Percentiles rank a stretch among this genome's conserved stretches.
phyloP scores from a whole-genome alignment of 148 eudicot genomes.

The Polygonum maritimum region DNA sequence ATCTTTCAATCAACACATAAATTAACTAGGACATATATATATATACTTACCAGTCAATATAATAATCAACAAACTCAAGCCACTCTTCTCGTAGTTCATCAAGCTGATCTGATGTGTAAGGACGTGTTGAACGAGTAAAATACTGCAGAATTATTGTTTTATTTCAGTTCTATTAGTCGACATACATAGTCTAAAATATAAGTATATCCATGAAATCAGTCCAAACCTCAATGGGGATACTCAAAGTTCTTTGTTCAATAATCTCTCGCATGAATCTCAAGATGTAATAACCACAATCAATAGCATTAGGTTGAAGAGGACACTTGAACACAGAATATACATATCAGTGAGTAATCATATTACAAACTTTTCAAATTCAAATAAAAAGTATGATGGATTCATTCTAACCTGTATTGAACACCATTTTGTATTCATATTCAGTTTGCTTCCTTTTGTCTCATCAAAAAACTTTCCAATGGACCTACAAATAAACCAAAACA shows the following conservation, averaged over 20 bases:
- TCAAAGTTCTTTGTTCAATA: not conserved
- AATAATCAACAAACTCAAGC: not conserved
- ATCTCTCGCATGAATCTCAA: not conserved
- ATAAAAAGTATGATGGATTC: not conserved
- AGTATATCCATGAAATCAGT: too few relatives aligned
- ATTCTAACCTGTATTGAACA: not conserved
- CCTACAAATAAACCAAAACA: not conserved
- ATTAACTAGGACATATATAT: too few relatives aligned
- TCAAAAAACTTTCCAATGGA: not conserved
- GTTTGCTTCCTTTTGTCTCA: not conserved
- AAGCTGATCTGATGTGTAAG: not conserved
- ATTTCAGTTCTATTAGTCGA: too few relatives aligned
- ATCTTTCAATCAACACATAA: too few relatives aligned
- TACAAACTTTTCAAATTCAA: not conserved
- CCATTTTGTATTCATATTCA: not conserved
- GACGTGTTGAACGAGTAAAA: not conserved
- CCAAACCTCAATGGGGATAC: not conserved
- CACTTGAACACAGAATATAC: not conserved
- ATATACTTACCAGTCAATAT: not conserved
- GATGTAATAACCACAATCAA: not conserved
- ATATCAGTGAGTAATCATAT: not conserved
- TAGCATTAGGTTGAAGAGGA: not conserved
- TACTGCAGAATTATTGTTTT: not conserved
- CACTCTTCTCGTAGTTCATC: not conserved
- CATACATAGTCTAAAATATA: too few relatives aligned